Percentiles rank a stretch among this genome's conserved stretches.
Evolutionary conservation across 2,329 filamentous ascomycete genomes (phyloP).

Genomic region (Torrubiellomyces zombiae): DNA sequence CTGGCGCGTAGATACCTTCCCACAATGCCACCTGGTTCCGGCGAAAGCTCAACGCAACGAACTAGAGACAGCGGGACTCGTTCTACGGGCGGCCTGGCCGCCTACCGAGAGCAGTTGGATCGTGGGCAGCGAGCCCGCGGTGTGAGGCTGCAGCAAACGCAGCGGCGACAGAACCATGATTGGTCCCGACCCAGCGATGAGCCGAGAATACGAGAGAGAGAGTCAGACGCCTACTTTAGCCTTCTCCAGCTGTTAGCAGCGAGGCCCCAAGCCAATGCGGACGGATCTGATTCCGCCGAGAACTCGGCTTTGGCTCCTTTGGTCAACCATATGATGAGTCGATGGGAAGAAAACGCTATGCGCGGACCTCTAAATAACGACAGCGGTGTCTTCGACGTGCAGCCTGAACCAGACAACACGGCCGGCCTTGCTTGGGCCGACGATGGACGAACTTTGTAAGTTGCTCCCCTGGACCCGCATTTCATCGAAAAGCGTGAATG

Average conservation of each 20-base stretch:
- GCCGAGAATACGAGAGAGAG: too few relatives aligned
- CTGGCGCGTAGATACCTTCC: conserved; percentile 7
- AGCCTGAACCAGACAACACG: conserved; percentile 37
- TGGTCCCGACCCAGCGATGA: conserved; percentile 1
- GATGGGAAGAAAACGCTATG: conserved; percentile 21
- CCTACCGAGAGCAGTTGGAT: conserved; percentile 20
- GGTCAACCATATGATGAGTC: conserved; percentile 19
- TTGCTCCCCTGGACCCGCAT: too few relatives aligned
- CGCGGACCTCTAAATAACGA: conserved; percentile 16
- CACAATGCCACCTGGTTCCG: conserved; percentile 6
- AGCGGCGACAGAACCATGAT: neutral
- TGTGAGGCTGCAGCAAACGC: conserved; percentile 10
- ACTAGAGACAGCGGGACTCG: conserved; percentile 18
- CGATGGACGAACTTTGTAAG: conserved; percentile 43
- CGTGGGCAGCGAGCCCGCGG: conserved; percentile 16
- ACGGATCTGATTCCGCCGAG: too few relatives aligned
- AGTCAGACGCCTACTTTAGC: too few relatives aligned
- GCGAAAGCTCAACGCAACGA: conserved; percentile 11
- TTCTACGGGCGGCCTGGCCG: conserved; percentile 22
- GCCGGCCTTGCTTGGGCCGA: conserved; percentile 46
- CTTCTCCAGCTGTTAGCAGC: too few relatives aligned
- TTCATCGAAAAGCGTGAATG: too few relatives aligned
- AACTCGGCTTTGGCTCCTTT: conserved; percentile 18
- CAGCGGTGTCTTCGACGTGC: conserved; percentile 24
- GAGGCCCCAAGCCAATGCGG: too few relatives aligned